A percentile compares a stretch with the other conserved stretches of the same genome.
phyloP scores from a whole-genome alignment of 805 yeast species.

The Grigorovia humatica region DNA sequence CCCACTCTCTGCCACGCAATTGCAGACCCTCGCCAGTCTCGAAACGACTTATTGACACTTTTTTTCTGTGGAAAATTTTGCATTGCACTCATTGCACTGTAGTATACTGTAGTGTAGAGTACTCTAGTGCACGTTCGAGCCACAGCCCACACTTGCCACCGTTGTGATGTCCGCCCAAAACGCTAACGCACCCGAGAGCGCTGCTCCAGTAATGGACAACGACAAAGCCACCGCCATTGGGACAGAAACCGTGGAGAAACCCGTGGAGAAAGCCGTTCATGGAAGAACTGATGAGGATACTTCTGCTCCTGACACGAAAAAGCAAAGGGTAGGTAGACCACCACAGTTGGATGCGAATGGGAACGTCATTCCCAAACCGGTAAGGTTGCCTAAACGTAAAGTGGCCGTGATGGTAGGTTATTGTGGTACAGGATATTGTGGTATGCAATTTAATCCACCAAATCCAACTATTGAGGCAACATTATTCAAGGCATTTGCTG shows the following conservation, averaged over 20 bases:
- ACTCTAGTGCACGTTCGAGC: no score
- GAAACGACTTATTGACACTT: no score
- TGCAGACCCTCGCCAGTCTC: no score
- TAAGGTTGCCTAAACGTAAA: slow-evolving; percentile 72
- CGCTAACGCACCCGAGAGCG: not conserved
- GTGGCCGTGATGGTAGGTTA: slow-evolving; percentile 88
- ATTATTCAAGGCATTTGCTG: slow-evolving; percentile 67
- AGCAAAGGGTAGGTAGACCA: slow-evolving; percentile 13
- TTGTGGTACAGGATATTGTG: slow-evolving; percentile 94
- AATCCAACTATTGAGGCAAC: slow-evolving; percentile 86
- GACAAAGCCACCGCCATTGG: slow-evolving; percentile 16
- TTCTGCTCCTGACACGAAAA: slow-evolving; percentile 15
- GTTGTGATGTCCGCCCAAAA: no score
- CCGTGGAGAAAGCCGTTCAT: not conserved
- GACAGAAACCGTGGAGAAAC: not conserved
- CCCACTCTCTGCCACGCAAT: no score
- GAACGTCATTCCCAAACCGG: slow-evolving; percentile 45
- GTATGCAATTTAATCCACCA: slow-evolving; percentile 90
- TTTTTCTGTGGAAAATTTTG: no score
- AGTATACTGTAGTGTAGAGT: no score
- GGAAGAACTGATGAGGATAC: slow-evolving; percentile 1
- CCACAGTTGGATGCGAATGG: slow-evolving; percentile 46
- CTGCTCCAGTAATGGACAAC: slow-evolving; percentile 11
- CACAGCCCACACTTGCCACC: no score
- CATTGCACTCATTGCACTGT: no score